phyloP scores from a whole-genome alignment of 495 filamentous ascomycete species.

The Aspergillus funiculosus region DNA sequence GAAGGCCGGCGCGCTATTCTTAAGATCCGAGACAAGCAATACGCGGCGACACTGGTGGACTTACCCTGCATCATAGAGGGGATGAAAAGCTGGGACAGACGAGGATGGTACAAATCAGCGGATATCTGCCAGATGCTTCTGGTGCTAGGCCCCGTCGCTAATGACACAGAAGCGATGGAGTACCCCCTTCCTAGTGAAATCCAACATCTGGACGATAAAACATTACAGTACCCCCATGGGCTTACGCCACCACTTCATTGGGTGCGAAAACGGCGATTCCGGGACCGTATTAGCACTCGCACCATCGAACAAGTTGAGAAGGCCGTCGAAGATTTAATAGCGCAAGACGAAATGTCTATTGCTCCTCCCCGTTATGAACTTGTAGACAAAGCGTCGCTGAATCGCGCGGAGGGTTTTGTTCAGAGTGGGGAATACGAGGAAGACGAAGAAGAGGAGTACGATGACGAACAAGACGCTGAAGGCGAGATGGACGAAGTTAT shows the following conservation, averaged over 20 bases:
- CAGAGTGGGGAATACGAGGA: conserved; percentile 43
- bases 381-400: conserved; percentile 54
- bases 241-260: conserved; percentile 87
- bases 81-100: conserved; percentile 95
- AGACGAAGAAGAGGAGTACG: conserved; percentile 44
- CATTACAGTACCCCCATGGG: conserved; percentile 81
- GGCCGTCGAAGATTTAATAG: conserved; percentile 69
- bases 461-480: conserved; percentile 53
- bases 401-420: conserved; percentile 44
- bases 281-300: conserved; percentile 66
- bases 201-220: conserved; percentile 49
- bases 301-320: conserved; percentile 86
- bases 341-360: conserved; percentile 56
- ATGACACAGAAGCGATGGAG: conserved; percentile 67
- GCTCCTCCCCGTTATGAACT: conserved; percentile 54
- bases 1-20: conserved; percentile 71
- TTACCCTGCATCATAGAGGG: conserved; percentile 87
- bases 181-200: conserved; percentile 61
- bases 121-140: conserved; percentile 96
- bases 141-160: conserved; percentile 63
- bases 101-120: conserved; percentile 84
- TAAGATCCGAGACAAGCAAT: conserved; percentile 60
- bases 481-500: conserved; percentile 45
- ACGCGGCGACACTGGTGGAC: conserved; percentile 79
- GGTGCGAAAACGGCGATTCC: conserved; percentile 77